phyloP scores from a whole-genome alignment of 306 rosid species.

The Vachellia collinsii region DNA sequence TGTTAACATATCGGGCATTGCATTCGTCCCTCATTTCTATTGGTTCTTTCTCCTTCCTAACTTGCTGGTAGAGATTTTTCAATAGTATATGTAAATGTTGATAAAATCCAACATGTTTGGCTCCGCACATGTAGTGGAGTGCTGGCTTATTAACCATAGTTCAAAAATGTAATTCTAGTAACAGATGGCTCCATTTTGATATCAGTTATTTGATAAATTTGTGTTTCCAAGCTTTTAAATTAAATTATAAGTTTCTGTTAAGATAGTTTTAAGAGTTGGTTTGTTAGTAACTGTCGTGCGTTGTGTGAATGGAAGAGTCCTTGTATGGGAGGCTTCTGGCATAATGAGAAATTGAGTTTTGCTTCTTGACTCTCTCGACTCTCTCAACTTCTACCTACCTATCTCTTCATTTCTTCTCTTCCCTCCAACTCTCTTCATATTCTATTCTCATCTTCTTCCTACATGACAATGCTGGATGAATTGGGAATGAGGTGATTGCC shows the following conservation, averaged over 20 bases:
- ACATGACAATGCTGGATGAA: slow-evolving; percentile 14
- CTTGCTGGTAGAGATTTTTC: slow-evolving; percentile 21
- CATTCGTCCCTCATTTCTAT: slow-evolving; percentile 23
- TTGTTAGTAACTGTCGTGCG: background rate
- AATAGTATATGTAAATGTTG: slow-evolving; percentile 6
- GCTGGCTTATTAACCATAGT: slow-evolving; percentile 19
- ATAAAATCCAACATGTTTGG: slow-evolving; percentile 9
- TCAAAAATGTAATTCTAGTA: background rate
- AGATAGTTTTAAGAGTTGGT: background rate
- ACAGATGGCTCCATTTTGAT: background rate
- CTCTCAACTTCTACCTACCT: background rate
- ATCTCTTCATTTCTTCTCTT: background rate
- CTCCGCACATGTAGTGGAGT: slow-evolving; percentile 13
- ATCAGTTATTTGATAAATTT: slow-evolving; percentile 14
- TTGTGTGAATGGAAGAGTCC: background rate
- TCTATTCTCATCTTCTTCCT: background rate
- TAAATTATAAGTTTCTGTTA: background rate
- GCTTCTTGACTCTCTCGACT: background rate
- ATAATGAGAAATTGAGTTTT: background rate
- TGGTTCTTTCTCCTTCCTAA: slow-evolving; percentile 32
- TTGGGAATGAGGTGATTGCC: slow-evolving; percentile 28
- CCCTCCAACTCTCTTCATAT: background rate
- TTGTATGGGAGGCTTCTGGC: background rate
- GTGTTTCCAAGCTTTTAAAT: background rate
- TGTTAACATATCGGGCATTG: slow-evolving; percentile 19